Evolutionary conservation across 176 grass and related monocot genomes (phyloP).

Genomic region (Eremochloa ophiuroides): DNA sequence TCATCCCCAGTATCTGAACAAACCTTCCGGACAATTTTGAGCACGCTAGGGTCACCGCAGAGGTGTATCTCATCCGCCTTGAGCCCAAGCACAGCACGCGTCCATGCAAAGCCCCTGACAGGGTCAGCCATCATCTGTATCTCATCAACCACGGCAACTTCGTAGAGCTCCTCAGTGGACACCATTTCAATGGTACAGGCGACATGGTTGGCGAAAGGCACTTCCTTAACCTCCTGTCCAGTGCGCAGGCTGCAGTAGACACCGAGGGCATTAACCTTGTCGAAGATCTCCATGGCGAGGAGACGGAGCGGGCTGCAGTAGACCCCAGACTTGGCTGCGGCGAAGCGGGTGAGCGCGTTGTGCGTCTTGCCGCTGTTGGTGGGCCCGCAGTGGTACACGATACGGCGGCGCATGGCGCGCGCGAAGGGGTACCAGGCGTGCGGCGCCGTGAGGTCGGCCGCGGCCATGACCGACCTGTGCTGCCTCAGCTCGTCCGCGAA

Average conservation of each 20-base stretch:
- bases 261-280: slow-evolving; percentile 74
- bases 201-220: slow-evolving; percentile 84
- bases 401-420: slow-evolving; percentile 75
- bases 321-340: slow-evolving; percentile 53
- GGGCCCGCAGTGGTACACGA: slow-evolving; percentile 89
- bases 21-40: slow-evolving; percentile 67
- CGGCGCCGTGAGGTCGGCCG: slow-evolving; percentile 75
- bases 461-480: slow-evolving; percentile 47
- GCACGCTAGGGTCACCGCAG: slow-evolving; percentile 87
- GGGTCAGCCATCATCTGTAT: slow-evolving; percentile 92
- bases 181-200: slow-evolving; percentile 85
- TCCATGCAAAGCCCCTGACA: slow-evolving; percentile 80
- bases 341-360: slow-evolving; percentile 76
- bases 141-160: slow-evolving; percentile 91
- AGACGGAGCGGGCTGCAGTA: slow-evolving; percentile 97
- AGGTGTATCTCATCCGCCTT: slow-evolving; percentile 97
- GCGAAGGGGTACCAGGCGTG: slow-evolving; percentile 95
- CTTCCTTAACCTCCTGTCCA: slow-evolving; percentile 73
- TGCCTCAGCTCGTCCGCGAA: slow-evolving; percentile 51
- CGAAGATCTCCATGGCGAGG: slow-evolving; percentile 97
- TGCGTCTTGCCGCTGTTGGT: slow-evolving; percentile 98
- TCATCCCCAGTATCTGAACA: slow-evolving; percentile 77
- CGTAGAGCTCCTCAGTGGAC: slow-evolving; percentile 70
- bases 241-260: slow-evolving; percentile 93
- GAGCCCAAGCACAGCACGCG: slow-evolving; percentile 76